A percentile compares a stretch with the other conserved stretches of the same genome.
Evolutionary conservation across 2,329 filamentous ascomycete species (phyloP).

Genomic region (Fusarium piperis): DNA sequence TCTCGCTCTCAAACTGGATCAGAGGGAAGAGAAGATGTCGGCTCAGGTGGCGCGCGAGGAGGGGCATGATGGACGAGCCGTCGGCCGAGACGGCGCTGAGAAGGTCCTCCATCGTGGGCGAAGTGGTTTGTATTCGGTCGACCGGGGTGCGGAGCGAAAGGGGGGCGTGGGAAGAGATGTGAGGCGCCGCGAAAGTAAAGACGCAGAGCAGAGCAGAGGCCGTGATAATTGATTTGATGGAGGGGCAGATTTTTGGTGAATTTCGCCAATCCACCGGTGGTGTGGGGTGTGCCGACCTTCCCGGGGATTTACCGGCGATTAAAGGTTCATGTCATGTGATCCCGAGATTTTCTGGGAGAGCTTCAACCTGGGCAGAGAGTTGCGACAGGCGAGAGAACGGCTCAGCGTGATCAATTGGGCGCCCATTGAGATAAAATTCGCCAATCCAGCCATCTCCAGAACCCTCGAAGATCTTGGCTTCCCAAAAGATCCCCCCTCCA

Average conservation of each 20-base stretch:
- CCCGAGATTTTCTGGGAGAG: conserved; percentile 44
- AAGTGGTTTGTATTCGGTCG: conserved; percentile 24
- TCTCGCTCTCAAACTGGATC: conserved; percentile 87
- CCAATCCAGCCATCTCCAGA: neutral
- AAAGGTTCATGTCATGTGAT: conserved; percentile 50
- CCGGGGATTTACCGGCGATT: conserved; percentile 48
- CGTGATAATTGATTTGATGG: conserved; percentile 44
- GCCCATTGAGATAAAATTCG: neutral
- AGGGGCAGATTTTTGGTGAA: conserved; percentile 55
- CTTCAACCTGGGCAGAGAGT: conserved; percentile 28
- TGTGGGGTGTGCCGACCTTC: conserved; percentile 45
- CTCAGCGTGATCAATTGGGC: conserved; percentile 21
- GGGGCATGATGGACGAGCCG: conserved; percentile 84
- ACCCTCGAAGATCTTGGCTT: neutral
- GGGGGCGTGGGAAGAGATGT: conserved; percentile 18
- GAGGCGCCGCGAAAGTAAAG: conserved; percentile 42
- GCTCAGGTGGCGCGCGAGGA: conserved; percentile 91
- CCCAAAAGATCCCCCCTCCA: neutral
- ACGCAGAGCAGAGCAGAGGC: conserved; percentile 27
- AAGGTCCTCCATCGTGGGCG: conserved; percentile 53
- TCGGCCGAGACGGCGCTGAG: conserved; percentile 66
- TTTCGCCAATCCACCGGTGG: conserved; percentile 52
- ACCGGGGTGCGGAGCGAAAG: conserved; percentile 12
- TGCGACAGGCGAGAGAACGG: conserved; percentile 26
- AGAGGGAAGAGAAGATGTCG: conserved; percentile 96